Conservation (phyloP, 2,329 filamentous ascomycete genomes). For the Lasiodiplodia theobromae region DNA sequence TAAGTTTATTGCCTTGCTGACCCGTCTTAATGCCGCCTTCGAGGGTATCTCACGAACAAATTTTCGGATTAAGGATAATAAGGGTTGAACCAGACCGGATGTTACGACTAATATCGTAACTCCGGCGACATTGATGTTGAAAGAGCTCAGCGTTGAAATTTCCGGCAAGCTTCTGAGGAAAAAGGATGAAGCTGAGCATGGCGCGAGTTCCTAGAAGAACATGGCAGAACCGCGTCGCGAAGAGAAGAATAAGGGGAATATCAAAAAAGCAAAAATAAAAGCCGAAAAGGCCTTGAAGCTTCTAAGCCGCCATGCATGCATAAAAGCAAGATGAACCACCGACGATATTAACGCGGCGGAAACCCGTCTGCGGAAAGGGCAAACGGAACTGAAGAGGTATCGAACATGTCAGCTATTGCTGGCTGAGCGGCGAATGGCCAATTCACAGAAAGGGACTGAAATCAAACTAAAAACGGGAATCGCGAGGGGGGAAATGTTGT, state of each 20-base stretch:
- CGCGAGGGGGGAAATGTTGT: not conserved
- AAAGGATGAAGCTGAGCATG: not conserved
- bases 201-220: not conserved
- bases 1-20: not conserved
- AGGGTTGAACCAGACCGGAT: not conserved
- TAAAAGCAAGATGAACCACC: not conserved
- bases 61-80: not conserved
- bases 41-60: not conserved
- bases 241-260: not conserved
- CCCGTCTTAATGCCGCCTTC: not conserved
- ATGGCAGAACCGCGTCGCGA: not conserved
- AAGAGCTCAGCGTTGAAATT: not conserved
- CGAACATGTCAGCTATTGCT: not conserved
- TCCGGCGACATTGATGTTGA: not conserved
- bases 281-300: constrained; percentile 3
- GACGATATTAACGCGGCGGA: no score
- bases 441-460: not conserved
- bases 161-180: not conserved
- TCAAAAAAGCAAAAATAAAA: not conserved
- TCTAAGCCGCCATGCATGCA: not conserved
- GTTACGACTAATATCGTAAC: not conserved
- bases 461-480: not conserved
- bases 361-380: not conserved
- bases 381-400: constrained; percentile 3
- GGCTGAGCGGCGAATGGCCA: not conserved